Percentiles rank a stretch among this genome's conserved stretches.
phyloP scores from a whole-genome alignment of 208 protist genomes.

The Leishmania aethiopica region DNA sequence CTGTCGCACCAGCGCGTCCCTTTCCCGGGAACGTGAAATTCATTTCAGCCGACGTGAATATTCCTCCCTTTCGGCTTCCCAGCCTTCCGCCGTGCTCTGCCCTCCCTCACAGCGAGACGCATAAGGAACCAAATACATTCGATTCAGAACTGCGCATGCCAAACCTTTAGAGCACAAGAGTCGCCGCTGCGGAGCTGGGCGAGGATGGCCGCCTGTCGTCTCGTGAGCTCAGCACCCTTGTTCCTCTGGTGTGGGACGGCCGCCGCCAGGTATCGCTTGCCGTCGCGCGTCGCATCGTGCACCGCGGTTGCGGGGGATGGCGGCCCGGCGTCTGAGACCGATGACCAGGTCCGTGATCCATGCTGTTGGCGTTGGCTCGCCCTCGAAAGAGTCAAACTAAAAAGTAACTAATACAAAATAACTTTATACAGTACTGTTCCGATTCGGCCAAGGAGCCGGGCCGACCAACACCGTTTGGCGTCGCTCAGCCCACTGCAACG shows the following conservation, averaged over 20 bases:
- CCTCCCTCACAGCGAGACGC: too few relatives aligned
- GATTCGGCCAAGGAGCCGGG: not conserved
- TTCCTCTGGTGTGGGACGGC: not conserved
- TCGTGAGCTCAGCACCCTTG: not conserved
- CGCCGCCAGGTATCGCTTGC: not conserved
- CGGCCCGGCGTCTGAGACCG: not conserved
- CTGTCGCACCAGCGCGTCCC: too few relatives aligned
- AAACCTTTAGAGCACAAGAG: too few relatives aligned
- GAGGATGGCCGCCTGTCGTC: not conserved
- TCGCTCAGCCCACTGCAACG: not conserved
- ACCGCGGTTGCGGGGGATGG: not conserved
- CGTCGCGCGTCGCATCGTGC: not conserved
- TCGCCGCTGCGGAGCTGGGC: too few relatives aligned
- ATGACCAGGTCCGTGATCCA: not conserved
- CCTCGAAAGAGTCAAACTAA: not conserved
- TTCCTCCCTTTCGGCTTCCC: too few relatives aligned
- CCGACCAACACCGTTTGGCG: not conserved
- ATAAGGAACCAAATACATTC: too few relatives aligned
- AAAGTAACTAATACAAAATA: not conserved
- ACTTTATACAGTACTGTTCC: too few relatives aligned
- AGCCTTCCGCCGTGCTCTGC: too few relatives aligned
- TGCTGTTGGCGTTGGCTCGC: not conserved
- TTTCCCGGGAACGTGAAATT: too few relatives aligned
- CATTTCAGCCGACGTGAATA: too few relatives aligned
- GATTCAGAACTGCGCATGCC: too few relatives aligned